Evolutionary conservation across 305 asterid species (phyloP), one percentile per base, ranked within the genome.

Genomic region (Andrographis paniculata): DNA sequence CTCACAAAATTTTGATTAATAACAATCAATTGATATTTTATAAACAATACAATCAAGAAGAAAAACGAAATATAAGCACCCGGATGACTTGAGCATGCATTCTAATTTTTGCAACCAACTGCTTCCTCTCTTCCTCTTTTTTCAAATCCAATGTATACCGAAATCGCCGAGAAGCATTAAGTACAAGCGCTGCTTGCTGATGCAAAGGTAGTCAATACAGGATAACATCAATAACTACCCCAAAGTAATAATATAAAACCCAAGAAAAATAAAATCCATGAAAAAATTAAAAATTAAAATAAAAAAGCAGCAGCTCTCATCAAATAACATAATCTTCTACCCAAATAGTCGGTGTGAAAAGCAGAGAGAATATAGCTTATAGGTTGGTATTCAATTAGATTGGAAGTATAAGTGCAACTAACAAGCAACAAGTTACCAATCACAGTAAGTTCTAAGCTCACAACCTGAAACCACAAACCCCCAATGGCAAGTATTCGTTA

Each of bases 141-240:
- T 85, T 89, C 66, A 89, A 69, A 69, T 89, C 93, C 78, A 89
- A 64, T 0, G 98, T 89, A 71, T 82, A 89, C 22, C 98, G 93
- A 65, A 89, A 89, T 63, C 98, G 66, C 39, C 98, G 82, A 41
- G 98, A 79, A 33, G 98, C 98, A 76, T 89, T 89, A 44, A 85
- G 64, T 33, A 85, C 98, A 48, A 89, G 88, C 0, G 98, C 94
- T 63, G 95, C 95, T 89, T 85, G 94, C 98, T 89, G 74, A 44
- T 74, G 62, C 35, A 58, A 35, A 11, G n/a, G n/a, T n/a, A n/a
- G n/a, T n/a, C n/a, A n/a, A n/a, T n/a, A n/a, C n/a, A n/a, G n/a
- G n/a, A n/a, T n/a, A n/a, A n/a, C n/a, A n/a, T n/a, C n/a, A n/a
- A n/a, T n/a, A n/a, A n/a, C n/a, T n/a, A n/a, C n/a, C n/a, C n/a